phyloP scores from a whole-genome alignment of 768 basidiomycete genomes.

The Boletus fagicola region DNA sequence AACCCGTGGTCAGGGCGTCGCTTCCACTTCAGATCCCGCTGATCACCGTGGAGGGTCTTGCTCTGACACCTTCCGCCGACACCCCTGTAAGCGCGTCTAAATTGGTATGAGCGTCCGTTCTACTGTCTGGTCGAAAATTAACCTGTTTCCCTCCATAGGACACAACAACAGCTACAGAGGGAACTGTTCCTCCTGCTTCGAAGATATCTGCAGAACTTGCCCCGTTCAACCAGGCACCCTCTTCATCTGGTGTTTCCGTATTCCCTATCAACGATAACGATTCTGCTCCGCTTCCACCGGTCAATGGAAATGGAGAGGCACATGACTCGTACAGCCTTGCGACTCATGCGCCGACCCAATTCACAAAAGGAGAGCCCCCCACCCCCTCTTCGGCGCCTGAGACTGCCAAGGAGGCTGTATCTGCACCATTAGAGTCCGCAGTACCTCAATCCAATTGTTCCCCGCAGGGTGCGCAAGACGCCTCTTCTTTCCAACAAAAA shows the following conservation, averaged over 20 bases:
- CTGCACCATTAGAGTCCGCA: neutral
- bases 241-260: constrained; percentile 25
- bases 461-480: neutral
- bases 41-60: constrained; percentile 15
- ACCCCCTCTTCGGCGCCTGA: constrained; percentile 2
- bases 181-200: constrained; percentile 6
- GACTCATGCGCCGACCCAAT: constrained; percentile 22
- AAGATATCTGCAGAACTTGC: neutral
- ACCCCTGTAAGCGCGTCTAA: constrained; percentile 32
- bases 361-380: neutral
- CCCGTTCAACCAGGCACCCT: constrained; percentile 1
- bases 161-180: constrained; percentile 24
- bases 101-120: constrained; percentile 12
- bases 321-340: constrained; percentile 12
- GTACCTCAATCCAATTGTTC: neutral
- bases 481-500: too few relatives aligned
- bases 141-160: constrained; percentile 11
- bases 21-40: constrained; percentile 20
- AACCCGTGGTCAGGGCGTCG: constrained; percentile 7
- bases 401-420: neutral
- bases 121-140: neutral
- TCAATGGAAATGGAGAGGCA: constrained; percentile 12
- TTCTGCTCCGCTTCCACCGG: constrained; percentile 9
- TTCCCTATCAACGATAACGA: constrained; percentile 41
- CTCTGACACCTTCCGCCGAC: constrained; percentile 25